Percentiles rank a stretch among this genome's conserved stretches.
phyloP scores from a whole-genome alignment of 208 protist species.

The Wallacemonas collosoma region DNA sequence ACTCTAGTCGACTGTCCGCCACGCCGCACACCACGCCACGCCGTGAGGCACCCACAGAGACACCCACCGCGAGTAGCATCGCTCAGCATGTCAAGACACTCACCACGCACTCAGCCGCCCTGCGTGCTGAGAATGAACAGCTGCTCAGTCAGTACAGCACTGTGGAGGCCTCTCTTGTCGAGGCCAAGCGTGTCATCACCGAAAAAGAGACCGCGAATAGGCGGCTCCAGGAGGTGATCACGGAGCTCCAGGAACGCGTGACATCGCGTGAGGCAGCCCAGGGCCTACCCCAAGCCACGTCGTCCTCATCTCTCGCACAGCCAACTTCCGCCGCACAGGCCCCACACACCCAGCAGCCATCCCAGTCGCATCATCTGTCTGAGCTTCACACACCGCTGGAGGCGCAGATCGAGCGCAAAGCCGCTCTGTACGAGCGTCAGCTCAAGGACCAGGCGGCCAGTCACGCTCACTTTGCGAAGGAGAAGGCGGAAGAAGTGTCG shows the following conservation, averaged over 20 bases:
- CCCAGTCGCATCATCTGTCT: background rate
- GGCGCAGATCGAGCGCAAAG: slow-evolving; percentile 2
- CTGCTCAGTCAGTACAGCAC: slow-evolving; percentile 15
- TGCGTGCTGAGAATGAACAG: slow-evolving; percentile 43
- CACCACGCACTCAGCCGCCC: slow-evolving; percentile 21
- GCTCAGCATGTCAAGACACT: slow-evolving; percentile 27
- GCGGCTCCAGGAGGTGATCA: background rate
- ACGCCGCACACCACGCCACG: slow-evolving; percentile 1
- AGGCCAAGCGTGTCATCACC: background rate
- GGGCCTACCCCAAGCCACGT: background rate
- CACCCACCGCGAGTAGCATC: slow-evolving; percentile 7
- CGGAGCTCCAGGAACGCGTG: slow-evolving; percentile 15
- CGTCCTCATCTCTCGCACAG: background rate
- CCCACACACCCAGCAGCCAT: background rate
- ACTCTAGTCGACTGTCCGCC: background rate
- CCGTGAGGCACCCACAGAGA: background rate
- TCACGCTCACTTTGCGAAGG: background rate
- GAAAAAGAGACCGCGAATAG: slow-evolving; percentile 4
- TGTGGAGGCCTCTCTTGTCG: slow-evolving; percentile 4
- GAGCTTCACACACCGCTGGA: background rate
- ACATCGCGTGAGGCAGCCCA: background rate
- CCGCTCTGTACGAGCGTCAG: slow-evolving; percentile 12
- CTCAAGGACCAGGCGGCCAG: slow-evolving; percentile 19
- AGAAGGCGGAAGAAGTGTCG: background rate
- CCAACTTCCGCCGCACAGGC: background rate